Base-by-base conservation (phyloP, 352 stramenopile species). In the Plasmopara viticola region DNA sequence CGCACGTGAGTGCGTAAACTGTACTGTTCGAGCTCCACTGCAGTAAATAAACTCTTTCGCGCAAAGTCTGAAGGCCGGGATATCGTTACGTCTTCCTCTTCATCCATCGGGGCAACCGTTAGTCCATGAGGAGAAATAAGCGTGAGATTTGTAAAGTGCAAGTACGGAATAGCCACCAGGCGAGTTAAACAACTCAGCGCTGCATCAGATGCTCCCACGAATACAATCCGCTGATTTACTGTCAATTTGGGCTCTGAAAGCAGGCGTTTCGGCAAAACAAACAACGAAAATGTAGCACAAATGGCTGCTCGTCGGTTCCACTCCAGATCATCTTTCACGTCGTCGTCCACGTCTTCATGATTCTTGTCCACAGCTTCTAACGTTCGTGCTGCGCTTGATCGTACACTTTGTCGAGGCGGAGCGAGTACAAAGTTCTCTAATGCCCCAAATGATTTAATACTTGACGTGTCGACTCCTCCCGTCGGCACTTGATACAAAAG, bases 201-300 rank as follows among this genome's bases (percentile, higher is more conserved):
- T 31, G 84, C 78, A 33, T 93, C 80, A 0, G 81, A 94, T 0
- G 77, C 84, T 1, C 89, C 90, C 0, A 96, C 75, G 13, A 97
- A 50, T 9, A 97, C 89, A 9, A 97, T 58, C 10, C 88, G 81
- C 40, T 90, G 72, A 58, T 92, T 94, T 12, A 91, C 56, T 5
- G 72, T 66, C 33, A 90, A n/a, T 43, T 95, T 95, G 0, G 82
- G 82, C 68, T 97, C 86, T 13, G 77, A 90, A 0, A 97, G 58
- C 35, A 95, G 60, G 37, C 84, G 74, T 55, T 90, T 90, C 0
- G 89, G 83, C 41, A 95, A 33, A 29, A 88, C 74, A 56, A 95
- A 96, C n/a, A 97, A 70, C 14, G 86, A 74, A 38, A 87, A 87
- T 8, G 50, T 47, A 18, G 50, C 50, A 34, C 56, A 68, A 5